Conservation (phyloP, 352 stramenopile species). For the Globisporangium iwayamae region DNA sequence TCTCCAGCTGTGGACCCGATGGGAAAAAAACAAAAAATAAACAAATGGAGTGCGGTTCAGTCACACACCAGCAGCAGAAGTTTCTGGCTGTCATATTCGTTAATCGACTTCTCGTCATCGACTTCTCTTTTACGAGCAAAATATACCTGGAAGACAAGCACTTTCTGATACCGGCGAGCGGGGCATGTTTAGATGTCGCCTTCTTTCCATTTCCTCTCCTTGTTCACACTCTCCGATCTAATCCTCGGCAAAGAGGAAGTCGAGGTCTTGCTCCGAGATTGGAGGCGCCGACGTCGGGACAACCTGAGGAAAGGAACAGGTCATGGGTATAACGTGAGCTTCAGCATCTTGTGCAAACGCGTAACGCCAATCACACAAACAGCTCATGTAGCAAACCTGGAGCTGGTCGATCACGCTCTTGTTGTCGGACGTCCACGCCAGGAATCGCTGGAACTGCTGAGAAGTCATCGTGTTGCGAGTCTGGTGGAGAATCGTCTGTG, state of each 20-base stretch:
- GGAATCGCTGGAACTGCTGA: slow-evolving; percentile 81
- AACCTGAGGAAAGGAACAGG: slow-evolving; percentile 27
- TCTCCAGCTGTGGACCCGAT: background rate
- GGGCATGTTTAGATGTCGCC: background rate
- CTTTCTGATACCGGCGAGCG: background rate
- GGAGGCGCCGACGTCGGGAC: slow-evolving; percentile 28
- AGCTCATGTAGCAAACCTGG: slow-evolving; percentile 31
- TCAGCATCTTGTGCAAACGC: background rate
- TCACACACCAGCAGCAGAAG: background rate
- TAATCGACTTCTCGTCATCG: background rate
- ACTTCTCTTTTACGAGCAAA: slow-evolving; percentile 1
- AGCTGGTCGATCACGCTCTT: slow-evolving; percentile 64
- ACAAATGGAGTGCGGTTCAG: background rate
- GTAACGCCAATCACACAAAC: background rate
- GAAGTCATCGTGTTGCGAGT: slow-evolving; percentile 74
- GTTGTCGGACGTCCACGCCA: slow-evolving; percentile 80
- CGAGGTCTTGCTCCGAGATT: slow-evolving; percentile 46
- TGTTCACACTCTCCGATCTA: slow-evolving; percentile 15
- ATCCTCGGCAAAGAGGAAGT: slow-evolving; percentile 81
- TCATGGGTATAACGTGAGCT: slow-evolving; percentile 5
- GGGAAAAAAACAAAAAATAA: background rate
- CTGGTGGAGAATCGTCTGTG: slow-evolving; percentile 70
- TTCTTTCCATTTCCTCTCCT: background rate
- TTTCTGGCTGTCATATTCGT: slow-evolving; percentile 1
- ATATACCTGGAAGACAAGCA: slow-evolving; percentile 8